Evolutionary conservation across 768 basidiomycete genomes (phyloP).

Genomic region (Naematelia aurantialba): DNA sequence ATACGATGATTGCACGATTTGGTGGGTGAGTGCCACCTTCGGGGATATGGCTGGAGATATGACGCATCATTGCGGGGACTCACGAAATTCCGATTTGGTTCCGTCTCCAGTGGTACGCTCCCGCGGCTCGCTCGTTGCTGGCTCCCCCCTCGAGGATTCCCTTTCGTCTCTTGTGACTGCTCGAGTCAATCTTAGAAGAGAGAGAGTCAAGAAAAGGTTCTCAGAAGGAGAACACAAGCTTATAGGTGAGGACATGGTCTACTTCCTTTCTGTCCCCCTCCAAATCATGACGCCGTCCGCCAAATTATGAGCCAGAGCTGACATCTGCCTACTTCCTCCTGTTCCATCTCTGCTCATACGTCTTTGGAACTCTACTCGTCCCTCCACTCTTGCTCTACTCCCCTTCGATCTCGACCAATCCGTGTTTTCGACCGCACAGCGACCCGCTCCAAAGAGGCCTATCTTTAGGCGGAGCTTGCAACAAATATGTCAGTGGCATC

Average conservation of each 20-base stretch:
- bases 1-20: too few species aligned
- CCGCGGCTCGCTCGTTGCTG: neutral
- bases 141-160: neutral
- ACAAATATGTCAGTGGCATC: slow-evolving; percentile 42
- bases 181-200: neutral
- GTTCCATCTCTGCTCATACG: neutral
- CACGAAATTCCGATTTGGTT: neutral
- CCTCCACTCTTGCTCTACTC: too few species aligned
- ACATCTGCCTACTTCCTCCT: neutral
- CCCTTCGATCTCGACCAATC: too few species aligned
- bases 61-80: neutral
- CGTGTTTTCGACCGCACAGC: too few species aligned
- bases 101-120: neutral
- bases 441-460: slow-evolving; percentile 4
- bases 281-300: too few species aligned
- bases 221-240: neutral
- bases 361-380: slow-evolving; percentile 1
- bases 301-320: too few species aligned
- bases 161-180: neutral
- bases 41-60: neutral
- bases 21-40: neutral
- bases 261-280: neutral
- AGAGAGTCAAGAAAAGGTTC: neutral
- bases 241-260: neutral
- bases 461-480: neutral